A percentile compares a stretch with the other conserved stretches of the same genome.
phyloP scores from a whole-genome alignment of 495 filamentous ascomycete genomes.

The Neurospora cerealis region DNA sequence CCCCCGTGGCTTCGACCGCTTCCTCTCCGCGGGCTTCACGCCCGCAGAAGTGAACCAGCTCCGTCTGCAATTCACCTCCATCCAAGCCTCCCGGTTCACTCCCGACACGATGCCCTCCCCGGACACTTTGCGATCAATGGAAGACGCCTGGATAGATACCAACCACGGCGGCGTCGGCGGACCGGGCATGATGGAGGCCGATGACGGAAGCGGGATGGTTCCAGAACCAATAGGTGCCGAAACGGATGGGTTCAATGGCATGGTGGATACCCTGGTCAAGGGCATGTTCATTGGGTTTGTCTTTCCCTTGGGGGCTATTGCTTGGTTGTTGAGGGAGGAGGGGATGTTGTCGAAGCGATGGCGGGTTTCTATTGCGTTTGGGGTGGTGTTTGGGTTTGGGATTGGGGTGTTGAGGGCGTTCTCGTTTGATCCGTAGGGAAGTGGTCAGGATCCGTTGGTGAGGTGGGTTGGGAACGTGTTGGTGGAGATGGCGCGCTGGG shows the following conservation, averaged over 20 bases:
- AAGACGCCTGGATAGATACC: conserved; percentile 89
- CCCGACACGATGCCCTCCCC: conserved; percentile 74
- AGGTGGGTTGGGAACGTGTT: not conserved
- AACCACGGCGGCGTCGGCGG: conserved; percentile 34
- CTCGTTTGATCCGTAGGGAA: conserved; percentile 19
- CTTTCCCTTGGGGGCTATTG: conserved; percentile 78
- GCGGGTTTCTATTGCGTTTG: conserved; percentile 73
- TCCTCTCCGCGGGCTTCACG: conserved; percentile 71
- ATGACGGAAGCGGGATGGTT: conserved; percentile 13
- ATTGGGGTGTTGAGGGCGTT: conserved; percentile 33
- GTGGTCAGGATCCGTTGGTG: not conserved
- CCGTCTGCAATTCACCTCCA: conserved; percentile 72
- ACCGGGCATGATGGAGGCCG: conserved; percentile 23
- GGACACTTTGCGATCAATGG: conserved; percentile 48
- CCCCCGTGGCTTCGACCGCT: conserved; percentile 80
- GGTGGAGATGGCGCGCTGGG: not conserved
- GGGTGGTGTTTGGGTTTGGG: conserved; percentile 46
- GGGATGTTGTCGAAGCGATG: conserved; percentile 77
- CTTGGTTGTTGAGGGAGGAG: conserved; percentile 79
- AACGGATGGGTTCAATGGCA: conserved; percentile 34
- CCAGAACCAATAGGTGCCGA: conserved; percentile 22
- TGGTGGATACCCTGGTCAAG: conserved; percentile 75
- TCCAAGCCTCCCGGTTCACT: conserved; percentile 67
- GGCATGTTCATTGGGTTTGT: conserved; percentile 88
- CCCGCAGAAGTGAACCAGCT: conserved; percentile 69